Evolutionary conservation across 1,284 basidiomycete genomes (phyloP), one percentile per base, ranked within the genome.

Genomic region (Entoloma clypeatum): DNA sequence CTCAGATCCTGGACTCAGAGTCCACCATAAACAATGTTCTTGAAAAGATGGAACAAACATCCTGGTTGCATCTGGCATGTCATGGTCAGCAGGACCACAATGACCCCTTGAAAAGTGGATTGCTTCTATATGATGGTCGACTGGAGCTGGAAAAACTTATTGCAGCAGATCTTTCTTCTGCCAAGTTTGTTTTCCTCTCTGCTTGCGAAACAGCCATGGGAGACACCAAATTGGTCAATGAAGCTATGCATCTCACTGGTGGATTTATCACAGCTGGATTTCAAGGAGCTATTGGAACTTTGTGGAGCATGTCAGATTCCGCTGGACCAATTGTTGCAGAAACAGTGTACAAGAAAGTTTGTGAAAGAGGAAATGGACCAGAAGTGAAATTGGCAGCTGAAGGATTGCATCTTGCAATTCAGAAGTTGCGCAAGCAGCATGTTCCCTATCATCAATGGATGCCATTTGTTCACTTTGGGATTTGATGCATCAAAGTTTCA

Each of bases 241-340:
- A 66, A 42, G 31, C 55, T 0, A 35, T 55, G 24, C 61, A 68
- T 45, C 48, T 65, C 5, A 59, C 58, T 6, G 57, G 57, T 8
- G 59, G 55, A 7, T 59, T 67, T 51, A 48, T 60, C n/a, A 54
- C 60, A 28, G 55, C 61, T 30, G 65, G 65, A 10, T 65, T 60
- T 49, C 48, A 45, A 36, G 54, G 55, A 14, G 60, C 56, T 13
- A 50, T 65, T 26, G 64, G 51, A 13, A 65, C 62, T 3, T 47
- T 64, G 47, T 66, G 64, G 62, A 56, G 51, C 11, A 58, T 58
- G 26, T 44, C 45, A 24, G 62, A 65, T 37, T 27, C 47, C 3
- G 56, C 58, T 46, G 59, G 48, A 5, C 57, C 58, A 2, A 27
- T 43, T 11, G 50, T 61, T n/a, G 48, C 59, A 5, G 47, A 44